phyloP scores from a whole-genome alignment of 2,329 filamentous ascomycete species.

The Elsinoe arachidis region DNA sequence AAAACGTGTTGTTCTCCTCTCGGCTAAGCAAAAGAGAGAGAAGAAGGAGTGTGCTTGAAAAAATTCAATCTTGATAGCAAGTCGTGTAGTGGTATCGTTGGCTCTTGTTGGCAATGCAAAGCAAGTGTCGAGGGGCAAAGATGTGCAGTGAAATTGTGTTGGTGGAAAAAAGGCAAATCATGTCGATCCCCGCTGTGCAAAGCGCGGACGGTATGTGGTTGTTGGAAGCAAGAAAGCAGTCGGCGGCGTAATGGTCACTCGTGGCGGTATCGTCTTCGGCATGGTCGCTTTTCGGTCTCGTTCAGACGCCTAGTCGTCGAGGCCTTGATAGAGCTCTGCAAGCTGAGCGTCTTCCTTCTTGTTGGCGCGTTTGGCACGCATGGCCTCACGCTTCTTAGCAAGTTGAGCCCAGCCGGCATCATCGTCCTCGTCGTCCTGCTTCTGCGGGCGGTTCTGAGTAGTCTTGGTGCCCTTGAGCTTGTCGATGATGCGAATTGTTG shows the following conservation, averaged over 20 bases:
- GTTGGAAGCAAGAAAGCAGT: neutral
- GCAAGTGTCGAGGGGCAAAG: neutral
- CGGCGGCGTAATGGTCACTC: neutral
- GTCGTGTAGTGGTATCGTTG: neutral
- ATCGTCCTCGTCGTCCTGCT: slow-evolving; percentile 23
- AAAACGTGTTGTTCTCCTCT: neutral
- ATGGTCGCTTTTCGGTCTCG: neutral
- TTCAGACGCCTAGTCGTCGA: slow-evolving; percentile 9
- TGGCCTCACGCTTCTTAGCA: slow-evolving; percentile 27
- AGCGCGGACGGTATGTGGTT: neutral
- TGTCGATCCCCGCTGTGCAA: neutral
- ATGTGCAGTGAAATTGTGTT: neutral
- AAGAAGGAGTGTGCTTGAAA: neutral
- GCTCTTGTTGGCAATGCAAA: neutral
- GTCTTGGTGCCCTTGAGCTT: slow-evolving; percentile 29
- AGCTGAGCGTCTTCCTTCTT: slow-evolving; percentile 3
- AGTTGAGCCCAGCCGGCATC: slow-evolving; percentile 29
- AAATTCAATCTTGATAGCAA: neutral
- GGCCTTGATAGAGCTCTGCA: slow-evolving; percentile 10
- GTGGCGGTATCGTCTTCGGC: neutral
- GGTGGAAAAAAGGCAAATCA: neutral
- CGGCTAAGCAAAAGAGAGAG: neutral
- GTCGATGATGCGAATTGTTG: slow-evolving; percentile 29
- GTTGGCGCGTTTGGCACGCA: slow-evolving; percentile 10
- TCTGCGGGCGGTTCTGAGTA: neutral